Percentiles rank a stretch among this genome's conserved stretches.
These are phyloP conservation scores for Hypoxylon sp. DNA, from an alignment of 2,329 filamentous ascomycete species.

Conservation along the genomic window DNA sequence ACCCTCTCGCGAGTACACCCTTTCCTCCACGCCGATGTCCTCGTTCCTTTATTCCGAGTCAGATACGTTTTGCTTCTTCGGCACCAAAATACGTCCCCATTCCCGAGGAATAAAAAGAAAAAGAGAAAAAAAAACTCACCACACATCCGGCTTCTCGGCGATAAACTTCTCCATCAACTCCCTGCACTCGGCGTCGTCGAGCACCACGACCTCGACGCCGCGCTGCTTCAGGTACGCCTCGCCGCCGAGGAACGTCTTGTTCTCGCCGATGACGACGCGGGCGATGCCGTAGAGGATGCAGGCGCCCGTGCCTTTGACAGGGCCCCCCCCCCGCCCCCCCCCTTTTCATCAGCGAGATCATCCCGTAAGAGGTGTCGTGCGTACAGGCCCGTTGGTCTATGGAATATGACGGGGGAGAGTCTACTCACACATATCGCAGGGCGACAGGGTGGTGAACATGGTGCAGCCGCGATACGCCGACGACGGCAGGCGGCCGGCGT, in stretches of 20 bases:
- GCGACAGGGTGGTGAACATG: conserved; percentile 85
- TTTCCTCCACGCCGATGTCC: conserved; percentile 45
- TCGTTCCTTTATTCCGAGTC: conserved; percentile 38
- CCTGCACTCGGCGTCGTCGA: conserved; percentile 71
- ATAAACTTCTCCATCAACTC: conserved; percentile 77
- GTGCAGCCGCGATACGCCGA: conserved; percentile 73
- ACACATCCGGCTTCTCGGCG: conserved; percentile 73
- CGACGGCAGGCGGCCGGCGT: conserved; percentile 75
- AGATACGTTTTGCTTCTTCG: too few species aligned
- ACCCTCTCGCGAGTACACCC: conserved; percentile 42
- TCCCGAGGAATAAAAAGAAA: not conserved
- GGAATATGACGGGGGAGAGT: not conserved
- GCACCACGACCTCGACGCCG: conserved; percentile 76
- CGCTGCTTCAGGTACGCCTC: conserved; percentile 73
- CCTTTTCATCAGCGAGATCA: not conserved
- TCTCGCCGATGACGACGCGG: conserved; percentile 80
- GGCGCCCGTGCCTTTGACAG: conserved; percentile 66
- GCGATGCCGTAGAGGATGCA: conserved; percentile 78
- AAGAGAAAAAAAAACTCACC: conserved; percentile 56
- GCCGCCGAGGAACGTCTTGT: conserved; percentile 76
- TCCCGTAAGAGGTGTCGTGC: too few species aligned
- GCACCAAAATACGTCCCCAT: conserved; percentile 1
- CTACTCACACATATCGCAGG: conserved; percentile 76
- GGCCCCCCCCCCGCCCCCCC: too few species aligned
- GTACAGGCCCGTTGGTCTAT: too few species aligned